These are phyloP conservation scores for Pisolithus thermaeus DNA, from an alignment of 1,284 basidiomycete species.

Conservation along the genomic window DNA sequence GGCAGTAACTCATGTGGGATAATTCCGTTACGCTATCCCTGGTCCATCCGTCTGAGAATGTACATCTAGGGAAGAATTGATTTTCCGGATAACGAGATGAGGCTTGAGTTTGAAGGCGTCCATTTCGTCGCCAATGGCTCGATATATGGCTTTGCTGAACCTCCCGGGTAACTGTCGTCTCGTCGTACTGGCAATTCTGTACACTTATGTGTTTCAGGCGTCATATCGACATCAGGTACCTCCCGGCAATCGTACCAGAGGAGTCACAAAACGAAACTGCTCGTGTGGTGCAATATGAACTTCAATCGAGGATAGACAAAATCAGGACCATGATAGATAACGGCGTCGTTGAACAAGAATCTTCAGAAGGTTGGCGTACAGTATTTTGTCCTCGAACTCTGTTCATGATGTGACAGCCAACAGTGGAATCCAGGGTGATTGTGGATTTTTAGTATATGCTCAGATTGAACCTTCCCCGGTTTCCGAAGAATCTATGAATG, in stretches of 20 bases:
- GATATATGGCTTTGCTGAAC: slow-evolving; percentile 69
- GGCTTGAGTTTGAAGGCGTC: slow-evolving; percentile 71
- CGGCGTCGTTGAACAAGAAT: slow-evolving; percentile 52
- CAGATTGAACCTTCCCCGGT: slow-evolving; percentile 53
- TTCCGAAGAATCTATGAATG: slow-evolving; percentile 50
- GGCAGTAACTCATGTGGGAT: slow-evolving; percentile 58
- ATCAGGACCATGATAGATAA: slow-evolving; percentile 58
- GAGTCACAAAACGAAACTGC: slow-evolving; percentile 55
- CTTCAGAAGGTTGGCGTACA: slow-evolving; percentile 12
- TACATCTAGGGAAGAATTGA: slow-evolving; percentile 61
- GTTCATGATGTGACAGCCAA: slow-evolving; percentile 9
- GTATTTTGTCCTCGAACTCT: not conserved
- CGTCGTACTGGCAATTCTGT: not conserved
- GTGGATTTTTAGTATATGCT: slow-evolving; percentile 59
- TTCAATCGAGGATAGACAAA: slow-evolving; percentile 53
- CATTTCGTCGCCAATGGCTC: slow-evolving; percentile 76
- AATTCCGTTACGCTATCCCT: not conserved
- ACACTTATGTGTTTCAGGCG: slow-evolving; percentile 31
- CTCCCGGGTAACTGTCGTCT: slow-evolving; percentile 43
- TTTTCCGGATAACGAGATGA: slow-evolving; percentile 56
- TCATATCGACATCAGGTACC: slow-evolving; percentile 58
- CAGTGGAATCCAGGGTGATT: slow-evolving; percentile 28
- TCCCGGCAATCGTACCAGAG: slow-evolving; percentile 61
- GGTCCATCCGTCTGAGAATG: not conserved
- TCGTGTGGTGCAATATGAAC: slow-evolving; percentile 60